Evolutionary conservation across 1,139 yeast species (phyloP).

Genomic region (Blastobotrys aristatus): DNA sequence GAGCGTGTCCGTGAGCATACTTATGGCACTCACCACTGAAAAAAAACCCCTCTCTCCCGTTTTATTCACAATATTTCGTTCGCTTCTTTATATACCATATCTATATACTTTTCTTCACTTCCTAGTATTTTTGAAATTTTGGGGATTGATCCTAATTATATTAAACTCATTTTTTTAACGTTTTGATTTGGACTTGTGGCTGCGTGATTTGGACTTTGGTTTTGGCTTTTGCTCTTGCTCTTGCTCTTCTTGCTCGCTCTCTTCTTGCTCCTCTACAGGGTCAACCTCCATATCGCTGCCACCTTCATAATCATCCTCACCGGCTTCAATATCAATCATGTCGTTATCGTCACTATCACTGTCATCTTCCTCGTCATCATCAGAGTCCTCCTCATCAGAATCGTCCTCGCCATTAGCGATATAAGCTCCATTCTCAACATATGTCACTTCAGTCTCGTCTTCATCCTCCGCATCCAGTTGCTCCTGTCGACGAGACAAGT

Average conservation of each 20-base stretch:
- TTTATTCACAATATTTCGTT: no score
- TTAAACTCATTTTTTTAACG: background rate
- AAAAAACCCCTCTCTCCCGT: no score
- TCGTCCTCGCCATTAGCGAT: slow-evolving; percentile 42
- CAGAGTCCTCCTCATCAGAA: slow-evolving; percentile 40
- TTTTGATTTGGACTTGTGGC: background rate
- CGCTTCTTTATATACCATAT: no score
- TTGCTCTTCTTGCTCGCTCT: slow-evolving; percentile 25
- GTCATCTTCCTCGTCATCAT: slow-evolving; percentile 33
- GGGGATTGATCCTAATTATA: no score
- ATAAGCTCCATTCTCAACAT: slow-evolving; percentile 49
- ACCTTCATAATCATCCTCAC: slow-evolving; percentile 21
- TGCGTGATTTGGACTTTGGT: background rate
- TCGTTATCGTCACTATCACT: slow-evolving; percentile 28
- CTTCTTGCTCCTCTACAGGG: slow-evolving; percentile 30
- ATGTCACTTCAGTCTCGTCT: slow-evolving; percentile 43
- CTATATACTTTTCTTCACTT: no score
- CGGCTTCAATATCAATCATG: slow-evolving; percentile 24
- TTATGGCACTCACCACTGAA: no score
- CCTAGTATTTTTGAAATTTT: no score
- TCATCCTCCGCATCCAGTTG: slow-evolving; percentile 29
- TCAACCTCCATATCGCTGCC: slow-evolving; percentile 28
- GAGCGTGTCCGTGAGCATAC: no score
- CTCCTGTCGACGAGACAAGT: slow-evolving; percentile 40
- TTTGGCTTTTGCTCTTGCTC: slow-evolving; percentile 16